Base-by-base conservation (phyloP, 192 early-diverging fungal genomes). In the Podila minutissima region DNA sequence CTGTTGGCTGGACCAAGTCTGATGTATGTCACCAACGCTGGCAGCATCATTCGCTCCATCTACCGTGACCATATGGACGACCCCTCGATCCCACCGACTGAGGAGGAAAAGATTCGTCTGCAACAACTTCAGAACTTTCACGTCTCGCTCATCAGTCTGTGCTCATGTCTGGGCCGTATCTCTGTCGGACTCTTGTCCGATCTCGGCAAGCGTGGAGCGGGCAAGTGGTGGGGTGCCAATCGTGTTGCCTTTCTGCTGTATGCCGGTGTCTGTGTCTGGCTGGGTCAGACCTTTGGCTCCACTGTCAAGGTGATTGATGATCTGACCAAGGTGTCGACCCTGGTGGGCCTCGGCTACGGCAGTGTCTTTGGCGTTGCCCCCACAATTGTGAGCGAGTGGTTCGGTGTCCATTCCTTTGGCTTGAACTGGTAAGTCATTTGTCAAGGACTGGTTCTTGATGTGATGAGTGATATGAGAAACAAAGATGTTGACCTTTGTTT, bases 11-110 rank as follows among this genome's bases (percentile, higher is more conserved):
- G 83, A 11, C 71, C 69, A 24, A 73, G 78, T 31, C 35, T 86
- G 46, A 86, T 86, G 85, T 82, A 83, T 49, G 70, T 86, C 15
- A 78, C 83, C 31, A 83, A 83, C 53, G 82, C 81, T 10, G 85
- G 85, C n/a, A 72, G 64, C 15, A 67, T 86, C 49, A 71, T 86
- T 24, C 74, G 78, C 24, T 82, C 78, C 20, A 68, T 86, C 48
- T 86, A 81, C 63, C 62, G 60, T 22, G 67, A 67, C 3, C 74
- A 68, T 41, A 58, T 74, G 64, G 71, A 61, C n/a, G 70, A 83
- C 31, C 73, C 72, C n/a, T 72, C 66, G 12, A 55, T 67, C 35
- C 74, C 79, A 31, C 70, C 81, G 2, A 75, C 75, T 6, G 67
- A 66, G 2, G 75, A 73, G 15, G 64, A 81, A 15, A 15, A 71